Evolutionary conservation across 2,329 filamentous ascomycete species (phyloP).

Genomic region (Aspergillus costaricaensis): DNA sequence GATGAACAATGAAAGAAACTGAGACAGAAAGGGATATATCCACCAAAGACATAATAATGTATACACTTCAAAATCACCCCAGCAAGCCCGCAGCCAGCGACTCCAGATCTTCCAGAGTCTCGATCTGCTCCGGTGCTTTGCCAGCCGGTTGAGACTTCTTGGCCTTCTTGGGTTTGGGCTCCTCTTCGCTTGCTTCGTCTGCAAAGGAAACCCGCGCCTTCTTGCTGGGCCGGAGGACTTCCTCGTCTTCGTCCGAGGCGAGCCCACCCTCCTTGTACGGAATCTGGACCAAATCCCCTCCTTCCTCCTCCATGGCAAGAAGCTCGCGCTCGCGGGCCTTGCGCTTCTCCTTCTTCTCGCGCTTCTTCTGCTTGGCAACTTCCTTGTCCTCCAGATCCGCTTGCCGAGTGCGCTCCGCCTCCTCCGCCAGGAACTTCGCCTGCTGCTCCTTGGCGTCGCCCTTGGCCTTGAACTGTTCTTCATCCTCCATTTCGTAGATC

Average conservation of each 20-base stretch:
- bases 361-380: conserved; percentile 71
- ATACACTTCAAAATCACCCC: conserved; percentile 25
- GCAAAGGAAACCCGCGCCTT: conserved; percentile 44
- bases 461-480: conserved; percentile 73
- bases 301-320: conserved; percentile 29
- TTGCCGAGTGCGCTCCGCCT: conserved; percentile 68
- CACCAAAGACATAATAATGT: background rate
- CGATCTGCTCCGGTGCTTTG: conserved; percentile 34
- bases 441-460: conserved; percentile 77
- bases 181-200: conserved; percentile 32
- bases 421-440: conserved; percentile 73
- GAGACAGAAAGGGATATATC: conserved; percentile 18
- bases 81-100: conserved; percentile 49
- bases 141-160: conserved; percentile 22
- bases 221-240: conserved; percentile 38
- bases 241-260: conserved; percentile 28
- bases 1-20: conserved; percentile 18
- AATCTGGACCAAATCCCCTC: conserved; percentile 36
- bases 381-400: conserved; percentile 84
- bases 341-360: conserved; percentile 51
- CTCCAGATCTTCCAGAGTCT: conserved; percentile 52
- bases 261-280: conserved; percentile 26
- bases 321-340: conserved; percentile 43
- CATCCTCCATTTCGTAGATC: conserved; percentile 84
- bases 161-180: conserved; percentile 28